These are phyloP conservation scores for Aspergillus bridgeri DNA, from an alignment of 495 filamentous ascomycete genomes.

Conservation along the genomic window DNA sequence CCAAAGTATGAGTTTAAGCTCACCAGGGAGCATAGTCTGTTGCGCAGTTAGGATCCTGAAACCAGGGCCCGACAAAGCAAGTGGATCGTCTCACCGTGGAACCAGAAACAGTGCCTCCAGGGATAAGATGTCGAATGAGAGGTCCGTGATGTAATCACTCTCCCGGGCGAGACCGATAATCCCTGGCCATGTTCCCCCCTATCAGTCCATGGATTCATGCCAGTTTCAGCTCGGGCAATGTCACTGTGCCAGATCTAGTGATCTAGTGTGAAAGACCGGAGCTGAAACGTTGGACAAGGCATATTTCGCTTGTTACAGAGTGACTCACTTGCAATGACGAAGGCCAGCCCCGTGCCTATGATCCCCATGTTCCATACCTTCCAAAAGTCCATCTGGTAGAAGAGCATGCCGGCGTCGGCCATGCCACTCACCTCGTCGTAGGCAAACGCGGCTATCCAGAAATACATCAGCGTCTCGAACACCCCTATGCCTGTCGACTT, in stretches of 20 bases:
- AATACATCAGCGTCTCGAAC: conserved; percentile 52
- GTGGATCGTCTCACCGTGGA: conserved; percentile 54
- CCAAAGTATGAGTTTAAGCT: conserved; percentile 92
- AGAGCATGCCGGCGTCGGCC: conserved; percentile 73
- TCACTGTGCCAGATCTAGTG: conserved; percentile 2
- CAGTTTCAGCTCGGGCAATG: background rate
- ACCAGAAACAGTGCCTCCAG: conserved; percentile 89
- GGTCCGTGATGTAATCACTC: conserved; percentile 61
- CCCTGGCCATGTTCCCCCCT: conserved; percentile 44
- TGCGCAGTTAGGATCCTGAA: conserved; percentile 19
- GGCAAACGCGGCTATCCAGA: conserved; percentile 80
- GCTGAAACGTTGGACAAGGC: conserved; percentile 14
- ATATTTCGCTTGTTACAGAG: conserved; percentile 11
- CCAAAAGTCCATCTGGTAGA: conserved; percentile 89
- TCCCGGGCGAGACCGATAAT: conserved; percentile 66
- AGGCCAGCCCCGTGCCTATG: conserved; percentile 74
- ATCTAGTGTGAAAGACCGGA: conserved; percentile 8
- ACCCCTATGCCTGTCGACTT: conserved; percentile 46
- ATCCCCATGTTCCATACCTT: conserved; percentile 85
- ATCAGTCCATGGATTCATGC: background rate
- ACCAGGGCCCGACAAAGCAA: conserved; percentile 2
- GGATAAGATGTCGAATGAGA: conserved; percentile 82
- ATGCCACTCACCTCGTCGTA: conserved; percentile 85
- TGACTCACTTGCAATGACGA: conserved; percentile 65
- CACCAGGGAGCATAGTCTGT: conserved; percentile 77